Base-by-base conservation (phyloP, 1,139 yeast species). In the Scheffersomyces lignicola region DNA sequence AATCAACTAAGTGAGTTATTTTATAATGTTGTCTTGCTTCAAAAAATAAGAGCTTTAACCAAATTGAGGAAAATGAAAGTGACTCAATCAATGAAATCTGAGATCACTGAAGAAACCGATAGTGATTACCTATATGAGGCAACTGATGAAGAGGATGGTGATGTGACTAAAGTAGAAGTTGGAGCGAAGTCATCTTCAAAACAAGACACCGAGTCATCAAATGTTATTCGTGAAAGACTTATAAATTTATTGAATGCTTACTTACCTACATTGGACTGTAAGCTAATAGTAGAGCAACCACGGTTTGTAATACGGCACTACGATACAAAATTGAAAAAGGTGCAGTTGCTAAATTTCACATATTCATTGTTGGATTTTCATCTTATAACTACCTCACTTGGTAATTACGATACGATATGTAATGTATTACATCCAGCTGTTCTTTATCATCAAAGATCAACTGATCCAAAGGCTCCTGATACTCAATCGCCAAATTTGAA, bases 251-350 rank as follows among this genome's bases (percentile, higher is more conserved):
- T 75, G 4, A 62, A 69, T 36, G 75, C 73, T 22, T 60, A 58
- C 38, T 74, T 72, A 38, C 78, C 79, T 2, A 50, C 52, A 8
- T 47, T 69, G 9, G 73, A 67, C 41, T 48, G 70, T 18, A 68
- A 68, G 38, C 47, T 66, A 23, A 65, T 69, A 4, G 56, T 70
- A 31, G 73, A 66, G 39, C 76, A 69, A 42, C 78, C 78, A 7
- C 50, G 73, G 18, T 36, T 61, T 3, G 57, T 73, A 7, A 44
- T 72, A 2, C 48, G 73, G 18, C 61, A 61, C 33, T 48, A 51
- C 12, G 54, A 55, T 13, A 39, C 39, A 9, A 32, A 32, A 12
- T 44, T 44, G 2, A 45, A 57, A 4, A 46, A 56, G 13, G 47
- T 53, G 0, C 65, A 60, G 39, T 42, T 69, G 18, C 44, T 70